Conservation (phyloP, 108 stramenopile genomes). For the Hondaea fermentalgiana region DNA sequence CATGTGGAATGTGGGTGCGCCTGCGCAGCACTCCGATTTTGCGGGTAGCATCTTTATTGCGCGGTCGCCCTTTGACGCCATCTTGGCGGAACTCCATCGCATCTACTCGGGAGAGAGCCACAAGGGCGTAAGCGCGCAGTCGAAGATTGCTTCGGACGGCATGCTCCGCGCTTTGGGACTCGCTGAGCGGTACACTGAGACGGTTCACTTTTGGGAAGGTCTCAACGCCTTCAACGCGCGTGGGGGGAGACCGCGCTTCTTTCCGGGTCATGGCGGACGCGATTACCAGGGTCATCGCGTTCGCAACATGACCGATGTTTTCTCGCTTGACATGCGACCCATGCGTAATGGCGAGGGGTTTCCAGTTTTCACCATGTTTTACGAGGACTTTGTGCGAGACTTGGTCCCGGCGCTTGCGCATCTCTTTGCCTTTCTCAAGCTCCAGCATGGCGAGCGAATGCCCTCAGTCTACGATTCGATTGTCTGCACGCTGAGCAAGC, state of each 20-base stretch:
- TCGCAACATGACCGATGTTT: not conserved
- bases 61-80: not conserved
- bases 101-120: not conserved
- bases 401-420: not conserved
- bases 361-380: slow-evolving; percentile 4
- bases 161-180: not conserved
- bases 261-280: not conserved
- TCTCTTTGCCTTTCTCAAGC: not conserved
- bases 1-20: not conserved
- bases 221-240: not conserved
- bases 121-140: not conserved
- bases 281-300: not conserved
- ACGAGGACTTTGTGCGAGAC: not conserved
- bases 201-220: slow-evolving; percentile 14
- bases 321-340: not conserved
- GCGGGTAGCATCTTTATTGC: not conserved
- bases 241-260: not conserved
- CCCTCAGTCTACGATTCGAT: not conserved
- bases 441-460: not conserved
- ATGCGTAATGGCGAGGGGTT: not conserved
- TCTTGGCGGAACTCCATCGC: slow-evolving; percentile 11
- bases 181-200: not conserved
- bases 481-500: not conserved
- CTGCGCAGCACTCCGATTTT: not conserved
- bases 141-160: not conserved